A percentile compares a stretch with the other conserved stretches of the same genome.
Evolutionary conservation across 2,329 filamentous ascomycete species (phyloP).

Genomic region (Curvularia sp.): DNA sequence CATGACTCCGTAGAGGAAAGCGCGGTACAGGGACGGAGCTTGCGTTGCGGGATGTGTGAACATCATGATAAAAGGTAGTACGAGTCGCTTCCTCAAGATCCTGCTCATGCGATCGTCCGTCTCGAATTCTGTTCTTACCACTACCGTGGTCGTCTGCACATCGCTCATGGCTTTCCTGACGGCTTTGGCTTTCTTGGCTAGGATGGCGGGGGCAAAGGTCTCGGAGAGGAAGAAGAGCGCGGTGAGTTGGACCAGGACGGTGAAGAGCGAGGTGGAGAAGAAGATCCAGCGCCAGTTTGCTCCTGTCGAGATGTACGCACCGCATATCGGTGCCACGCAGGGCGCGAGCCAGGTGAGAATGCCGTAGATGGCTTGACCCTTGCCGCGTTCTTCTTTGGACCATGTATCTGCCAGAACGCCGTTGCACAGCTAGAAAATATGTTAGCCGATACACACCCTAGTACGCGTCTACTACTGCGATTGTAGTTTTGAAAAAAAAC

Average conservation of each 20-base stretch:
- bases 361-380: slow-evolving; percentile 67
- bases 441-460: too few species aligned
- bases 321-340: slow-evolving; percentile 59
- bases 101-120: slow-evolving; percentile 37
- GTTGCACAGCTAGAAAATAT: slow-evolving; percentile 35
- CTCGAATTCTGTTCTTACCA: slow-evolving; percentile 52
- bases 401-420: slow-evolving; percentile 62
- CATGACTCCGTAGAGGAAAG: slow-evolving; percentile 66
- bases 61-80: slow-evolving; percentile 59
- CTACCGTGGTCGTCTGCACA: slow-evolving; percentile 16
- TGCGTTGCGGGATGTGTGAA: slow-evolving; percentile 67
- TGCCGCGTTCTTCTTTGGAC: slow-evolving; percentile 66
- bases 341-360: slow-evolving; percentile 69
- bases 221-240: slow-evolving; percentile 66
- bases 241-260: slow-evolving; percentile 65
- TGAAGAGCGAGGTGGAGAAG: slow-evolving; percentile 68
- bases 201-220: slow-evolving; percentile 57
- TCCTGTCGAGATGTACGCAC: slow-evolving; percentile 33
- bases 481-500: not conserved
- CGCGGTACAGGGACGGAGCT: slow-evolving; percentile 61
- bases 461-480: too few species aligned
- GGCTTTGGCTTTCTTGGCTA: slow-evolving; percentile 55
- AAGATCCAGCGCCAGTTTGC: slow-evolving; percentile 74
- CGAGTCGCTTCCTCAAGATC: slow-evolving; percentile 36
- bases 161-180: slow-evolving; percentile 55